A percentile compares a stretch with the other conserved stretches of the same genome.
Evolutionary conservation across 805 yeast genomes (phyloP).

Genomic region (Starmera quercuum): DNA sequence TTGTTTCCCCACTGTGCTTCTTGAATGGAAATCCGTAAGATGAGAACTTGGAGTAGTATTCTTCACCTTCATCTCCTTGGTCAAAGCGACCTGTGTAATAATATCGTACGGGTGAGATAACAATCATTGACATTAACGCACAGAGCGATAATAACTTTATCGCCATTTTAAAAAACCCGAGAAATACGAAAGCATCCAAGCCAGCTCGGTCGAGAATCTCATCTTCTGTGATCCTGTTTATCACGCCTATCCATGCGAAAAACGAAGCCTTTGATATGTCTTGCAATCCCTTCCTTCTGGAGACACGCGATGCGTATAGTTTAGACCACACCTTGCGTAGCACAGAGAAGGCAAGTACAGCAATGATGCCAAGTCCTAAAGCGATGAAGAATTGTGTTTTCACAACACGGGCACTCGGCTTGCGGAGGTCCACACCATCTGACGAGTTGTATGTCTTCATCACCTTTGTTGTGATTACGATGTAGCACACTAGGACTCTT

Average conservation of each 20-base stretch:
- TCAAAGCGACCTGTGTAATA: constrained; percentile 78
- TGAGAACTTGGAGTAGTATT: background rate
- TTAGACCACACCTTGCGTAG: constrained; percentile 71
- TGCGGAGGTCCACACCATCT: constrained; percentile 14
- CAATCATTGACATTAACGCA: constrained; percentile 58
- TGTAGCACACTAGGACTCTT: too few relatives aligned
- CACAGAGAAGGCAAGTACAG: constrained; percentile 62
- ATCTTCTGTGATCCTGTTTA: constrained; percentile 58
- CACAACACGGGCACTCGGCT: constrained; percentile 43
- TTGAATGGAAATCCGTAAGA: constrained; percentile 3
- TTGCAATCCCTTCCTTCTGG: constrained; percentile 47
- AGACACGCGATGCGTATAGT: constrained; percentile 70
- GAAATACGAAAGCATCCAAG: constrained; percentile 85
- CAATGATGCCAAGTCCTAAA: constrained; percentile 53
- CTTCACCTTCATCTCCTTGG: constrained; percentile 34
- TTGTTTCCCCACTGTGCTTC: constrained; percentile 23
- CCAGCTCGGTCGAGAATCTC: constrained; percentile 88
- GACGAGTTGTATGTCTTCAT: background rate
- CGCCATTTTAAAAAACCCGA: constrained; percentile 86
- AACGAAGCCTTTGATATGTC: constrained; percentile 45
- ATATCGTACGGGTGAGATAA: constrained; percentile 81
- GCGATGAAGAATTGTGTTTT: constrained; percentile 76
- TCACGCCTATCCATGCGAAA: constrained; percentile 75
- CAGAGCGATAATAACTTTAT: constrained; percentile 60
- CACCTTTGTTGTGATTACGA: background rate